Percentiles rank a stretch among this genome's conserved stretches.
phyloP scores from a whole-genome alignment of 805 yeast genomes.

The Lipomyces kockii region DNA sequence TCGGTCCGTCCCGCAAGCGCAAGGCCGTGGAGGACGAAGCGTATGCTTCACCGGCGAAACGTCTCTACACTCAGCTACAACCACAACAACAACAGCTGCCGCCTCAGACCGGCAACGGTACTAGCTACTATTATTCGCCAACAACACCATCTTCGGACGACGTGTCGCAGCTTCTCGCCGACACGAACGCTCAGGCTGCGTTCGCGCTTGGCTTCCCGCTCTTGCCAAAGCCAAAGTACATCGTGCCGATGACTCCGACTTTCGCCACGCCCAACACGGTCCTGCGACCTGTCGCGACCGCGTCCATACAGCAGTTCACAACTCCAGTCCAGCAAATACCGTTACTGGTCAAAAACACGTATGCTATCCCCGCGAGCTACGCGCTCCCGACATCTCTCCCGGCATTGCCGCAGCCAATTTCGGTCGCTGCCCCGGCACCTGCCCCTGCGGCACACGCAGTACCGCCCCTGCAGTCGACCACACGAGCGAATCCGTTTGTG shows the following conservation, averaged over 20 bases:
- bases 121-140: not conserved
- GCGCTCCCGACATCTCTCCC: not conserved
- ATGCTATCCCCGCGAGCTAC: not conserved
- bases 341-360: conserved; percentile 3
- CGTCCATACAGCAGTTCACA: not conserved
- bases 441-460: not conserved
- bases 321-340: not conserved
- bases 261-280: not conserved
- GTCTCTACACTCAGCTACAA: not conserved
- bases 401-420: not conserved
- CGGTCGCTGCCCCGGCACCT: not conserved
- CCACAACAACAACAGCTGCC: not conserved
- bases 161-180: not conserved
- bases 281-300: not conserved
- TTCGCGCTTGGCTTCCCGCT: not conserved
- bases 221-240: not conserved
- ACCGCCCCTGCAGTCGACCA: not conserved
- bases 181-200: not conserved
- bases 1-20: conserved; percentile 8
- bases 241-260: not conserved
- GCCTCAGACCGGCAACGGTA: not conserved
- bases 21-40: conserved; percentile 12
- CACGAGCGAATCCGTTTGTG: conserved; percentile 22
- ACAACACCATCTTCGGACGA: not conserved
- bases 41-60: conserved; percentile 9